Evolutionary conservation across 2,329 filamentous ascomycete species (phyloP).

Genomic region (Phyllachora maydis): DNA sequence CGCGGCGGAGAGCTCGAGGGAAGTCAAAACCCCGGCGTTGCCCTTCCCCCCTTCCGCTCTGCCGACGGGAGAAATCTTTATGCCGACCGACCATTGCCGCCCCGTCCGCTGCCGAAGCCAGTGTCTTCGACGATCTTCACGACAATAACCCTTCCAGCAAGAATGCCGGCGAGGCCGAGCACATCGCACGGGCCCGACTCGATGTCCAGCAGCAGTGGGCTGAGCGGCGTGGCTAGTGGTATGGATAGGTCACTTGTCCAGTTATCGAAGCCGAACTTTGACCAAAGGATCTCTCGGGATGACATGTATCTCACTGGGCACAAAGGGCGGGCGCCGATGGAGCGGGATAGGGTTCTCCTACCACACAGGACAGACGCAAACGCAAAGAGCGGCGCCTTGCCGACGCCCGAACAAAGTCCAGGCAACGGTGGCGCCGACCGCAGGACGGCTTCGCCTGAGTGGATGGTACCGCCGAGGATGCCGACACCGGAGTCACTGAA

Average conservation of each 20-base stretch:
- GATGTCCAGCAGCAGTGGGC: conserved; percentile 7
- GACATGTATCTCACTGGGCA: conserved; percentile 16
- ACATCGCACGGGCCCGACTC: conserved; percentile 17
- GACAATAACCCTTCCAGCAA: conserved; percentile 5
- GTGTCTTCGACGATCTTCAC: conserved; percentile 2
- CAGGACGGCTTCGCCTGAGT: conserved; percentile 7
- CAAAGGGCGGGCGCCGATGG: too few species aligned
- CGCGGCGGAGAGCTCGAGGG: too few species aligned
- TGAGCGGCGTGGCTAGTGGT: conserved; percentile 2
- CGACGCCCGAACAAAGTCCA: conserved; percentile 21
- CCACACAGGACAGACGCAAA: conserved; percentile 12
- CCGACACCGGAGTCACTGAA: conserved; percentile 20
- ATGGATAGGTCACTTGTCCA: too few species aligned
- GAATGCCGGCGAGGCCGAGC: conserved; percentile 16
- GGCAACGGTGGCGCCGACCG: too few species aligned
- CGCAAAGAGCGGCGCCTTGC: conserved; percentile 17
- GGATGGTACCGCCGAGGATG: conserved; percentile 15
- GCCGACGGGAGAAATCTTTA: conserved; percentile 10
- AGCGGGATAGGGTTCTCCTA: conserved; percentile 7
- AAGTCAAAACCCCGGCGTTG: conserved; percentile 14
- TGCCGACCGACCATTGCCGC: conserved; percentile 11
- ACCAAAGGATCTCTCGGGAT: conserved; percentile 23
- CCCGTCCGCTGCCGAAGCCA: conserved; percentile 8
- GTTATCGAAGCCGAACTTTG: conserved; percentile 9
- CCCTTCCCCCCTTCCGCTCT: conserved; percentile 10